These are phyloP conservation scores for Samsoniella hepiali DNA, from an alignment of 2,329 filamentous ascomycete genomes.

Conservation along the genomic window DNA sequence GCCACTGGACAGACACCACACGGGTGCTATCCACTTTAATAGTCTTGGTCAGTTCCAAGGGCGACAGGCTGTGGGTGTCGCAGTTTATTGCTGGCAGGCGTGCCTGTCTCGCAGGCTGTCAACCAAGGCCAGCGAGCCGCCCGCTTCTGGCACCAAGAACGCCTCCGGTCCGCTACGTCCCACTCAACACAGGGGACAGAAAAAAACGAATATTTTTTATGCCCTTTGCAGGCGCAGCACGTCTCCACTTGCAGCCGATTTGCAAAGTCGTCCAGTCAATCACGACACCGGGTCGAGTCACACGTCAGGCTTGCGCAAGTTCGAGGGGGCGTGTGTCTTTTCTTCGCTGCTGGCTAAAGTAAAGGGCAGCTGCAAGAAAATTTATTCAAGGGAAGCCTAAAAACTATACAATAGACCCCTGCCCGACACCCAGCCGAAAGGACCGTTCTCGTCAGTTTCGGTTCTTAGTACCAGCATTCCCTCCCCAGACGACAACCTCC, in stretches of 20 bases:
- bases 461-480: slow-evolving; percentile 2
- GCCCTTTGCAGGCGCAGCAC: slow-evolving; percentile 14
- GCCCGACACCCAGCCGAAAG: background rate
- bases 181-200: background rate
- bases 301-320: slow-evolving; percentile 14
- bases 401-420: slow-evolving; percentile 15
- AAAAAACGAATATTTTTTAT: slow-evolving; percentile 6
- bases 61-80: background rate
- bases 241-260: slow-evolving; percentile 17
- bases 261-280: slow-evolving; percentile 19
- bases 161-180: slow-evolving; percentile 15
- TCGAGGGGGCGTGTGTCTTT: slow-evolving; percentile 15
- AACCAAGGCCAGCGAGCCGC: background rate
- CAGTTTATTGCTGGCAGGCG: background rate
- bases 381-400: slow-evolving; percentile 9
- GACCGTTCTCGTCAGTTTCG: background rate
- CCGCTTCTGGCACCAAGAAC: slow-evolving; percentile 12
- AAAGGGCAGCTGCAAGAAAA: slow-evolving; percentile 14
- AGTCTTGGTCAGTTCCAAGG: background rate
- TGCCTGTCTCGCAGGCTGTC: slow-evolving; percentile 14
- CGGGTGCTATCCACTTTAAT: slow-evolving; percentile 11
- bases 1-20: slow-evolving; percentile 2
- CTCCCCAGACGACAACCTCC: background rate
- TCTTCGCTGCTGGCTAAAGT: slow-evolving; percentile 1
- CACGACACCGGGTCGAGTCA: slow-evolving; percentile 21